These are phyloP conservation scores for Aureobasidium uvarum DNA, from an alignment of 2,329 filamentous ascomycete genomes.

Conservation along the genomic window DNA sequence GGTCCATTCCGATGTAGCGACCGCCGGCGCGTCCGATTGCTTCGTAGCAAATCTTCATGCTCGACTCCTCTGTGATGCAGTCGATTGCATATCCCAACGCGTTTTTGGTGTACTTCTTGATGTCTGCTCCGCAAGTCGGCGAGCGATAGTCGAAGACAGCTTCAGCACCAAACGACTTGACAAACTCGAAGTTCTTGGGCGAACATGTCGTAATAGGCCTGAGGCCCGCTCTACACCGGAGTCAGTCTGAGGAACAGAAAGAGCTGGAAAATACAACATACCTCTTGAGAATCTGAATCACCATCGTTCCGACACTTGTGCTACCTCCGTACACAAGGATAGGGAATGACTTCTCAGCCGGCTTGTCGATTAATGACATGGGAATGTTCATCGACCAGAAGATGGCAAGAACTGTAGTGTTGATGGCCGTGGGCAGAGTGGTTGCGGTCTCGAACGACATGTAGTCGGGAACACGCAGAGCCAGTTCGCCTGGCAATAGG, in stretches of 20 bases:
- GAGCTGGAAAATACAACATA: slow-evolving; percentile 28
- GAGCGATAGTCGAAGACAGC: slow-evolving; percentile 48
- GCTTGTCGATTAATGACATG: background rate
- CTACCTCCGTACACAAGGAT: slow-evolving; percentile 50
- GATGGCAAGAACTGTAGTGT: background rate
- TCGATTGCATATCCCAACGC: slow-evolving; percentile 46
- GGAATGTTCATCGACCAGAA: slow-evolving; percentile 16
- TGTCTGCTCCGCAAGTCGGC: slow-evolving; percentile 36
- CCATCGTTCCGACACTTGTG: slow-evolving; percentile 46
- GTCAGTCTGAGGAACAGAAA: background rate
- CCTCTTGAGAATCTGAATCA: slow-evolving; percentile 46
- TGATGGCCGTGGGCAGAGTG: background rate
- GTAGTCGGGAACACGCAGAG: slow-evolving; percentile 14
- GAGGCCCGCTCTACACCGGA: slow-evolving; percentile 38
- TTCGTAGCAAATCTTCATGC: slow-evolving; percentile 26
- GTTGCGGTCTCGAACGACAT: slow-evolving; percentile 24
- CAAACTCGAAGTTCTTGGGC: slow-evolving; percentile 45
- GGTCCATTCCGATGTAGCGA: slow-evolving; percentile 42
- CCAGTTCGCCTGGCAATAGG: background rate
- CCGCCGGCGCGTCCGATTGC: slow-evolving; percentile 43
- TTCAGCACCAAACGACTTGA: slow-evolving; percentile 45
- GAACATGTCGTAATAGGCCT: slow-evolving; percentile 49
- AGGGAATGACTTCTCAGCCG: slow-evolving; percentile 27
- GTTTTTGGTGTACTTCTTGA: slow-evolving; percentile 43
- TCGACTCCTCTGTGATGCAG: slow-evolving; percentile 41